Evolutionary conservation across 2,329 filamentous ascomycete genomes (phyloP).

Genomic region (Xylariaceae sp.): DNA sequence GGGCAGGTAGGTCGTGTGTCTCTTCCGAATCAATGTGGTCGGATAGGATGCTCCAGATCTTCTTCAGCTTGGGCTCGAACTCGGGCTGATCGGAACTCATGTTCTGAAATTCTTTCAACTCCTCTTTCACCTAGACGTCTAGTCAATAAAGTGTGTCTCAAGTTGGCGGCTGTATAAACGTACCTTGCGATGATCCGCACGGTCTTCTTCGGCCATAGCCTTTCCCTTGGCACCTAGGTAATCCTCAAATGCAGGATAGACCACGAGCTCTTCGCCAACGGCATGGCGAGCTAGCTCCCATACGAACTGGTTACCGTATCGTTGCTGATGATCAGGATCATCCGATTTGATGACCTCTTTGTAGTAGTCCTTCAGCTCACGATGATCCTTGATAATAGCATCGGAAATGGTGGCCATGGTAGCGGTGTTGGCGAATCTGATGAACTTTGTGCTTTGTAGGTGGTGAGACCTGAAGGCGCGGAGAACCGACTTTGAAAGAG

Average conservation of each 20-base stretch:
- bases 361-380: constrained; percentile 34
- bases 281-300: constrained; percentile 52
- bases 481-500: too few species aligned
- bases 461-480: too few species aligned
- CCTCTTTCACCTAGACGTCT: constrained; percentile 42
- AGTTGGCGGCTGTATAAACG: too few species aligned
- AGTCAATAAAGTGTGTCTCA: not conserved
- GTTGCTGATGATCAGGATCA: constrained; percentile 41
- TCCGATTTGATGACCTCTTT: constrained; percentile 39
- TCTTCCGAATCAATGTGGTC: constrained; percentile 37
- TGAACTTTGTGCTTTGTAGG: too few species aligned
- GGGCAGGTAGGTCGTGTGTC: not conserved
- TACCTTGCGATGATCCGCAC: constrained; percentile 26
- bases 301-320: constrained; percentile 50
- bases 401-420: not conserved
- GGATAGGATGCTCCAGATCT: constrained; percentile 39
- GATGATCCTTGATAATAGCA: constrained; percentile 16
- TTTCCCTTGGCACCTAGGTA: constrained; percentile 36
- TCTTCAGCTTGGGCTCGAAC: constrained; percentile 40
- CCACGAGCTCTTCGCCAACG: constrained; percentile 47
- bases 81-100: constrained; percentile 34
- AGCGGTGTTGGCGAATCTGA: not conserved
- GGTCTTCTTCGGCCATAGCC: constrained; percentile 39
- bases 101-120: constrained; percentile 44
- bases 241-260: constrained; percentile 46